Evolutionary conservation across 768 basidiomycete genomes (phyloP).

Genomic region (Boletus rubescentipes): DNA sequence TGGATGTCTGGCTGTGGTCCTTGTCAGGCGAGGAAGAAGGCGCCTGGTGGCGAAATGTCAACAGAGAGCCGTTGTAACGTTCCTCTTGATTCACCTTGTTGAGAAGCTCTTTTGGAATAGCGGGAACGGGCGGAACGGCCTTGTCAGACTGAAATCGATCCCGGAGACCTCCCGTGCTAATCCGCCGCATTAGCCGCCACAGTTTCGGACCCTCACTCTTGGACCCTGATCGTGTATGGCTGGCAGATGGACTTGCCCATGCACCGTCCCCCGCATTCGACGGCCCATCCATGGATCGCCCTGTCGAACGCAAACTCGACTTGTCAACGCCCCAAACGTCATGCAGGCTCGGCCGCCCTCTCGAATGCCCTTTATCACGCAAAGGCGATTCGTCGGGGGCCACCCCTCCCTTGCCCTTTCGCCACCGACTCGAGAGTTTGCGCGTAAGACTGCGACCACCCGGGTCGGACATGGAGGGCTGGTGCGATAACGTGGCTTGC

Average conservation of each 20-base stretch:
- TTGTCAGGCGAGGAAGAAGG: constrained; percentile 8
- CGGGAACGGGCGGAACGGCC: constrained; percentile 57
- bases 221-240: constrained; percentile 13
- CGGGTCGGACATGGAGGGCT: constrained; percentile 10
- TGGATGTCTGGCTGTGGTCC: not conserved
- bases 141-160: constrained; percentile 40
- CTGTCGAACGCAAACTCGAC: constrained; percentile 6
- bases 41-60: constrained; percentile 7
- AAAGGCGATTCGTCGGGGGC: constrained; percentile 28
- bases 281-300: constrained; percentile 21
- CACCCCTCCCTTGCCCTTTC: constrained; percentile 18
- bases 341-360: constrained; percentile 35
- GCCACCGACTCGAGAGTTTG: constrained; percentile 39
- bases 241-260: constrained; percentile 12
- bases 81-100: constrained; percentile 7
- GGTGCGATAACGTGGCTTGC: not conserved
- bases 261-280: constrained; percentile 7
- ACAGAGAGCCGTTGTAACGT: constrained; percentile 2
- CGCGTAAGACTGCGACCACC: constrained; percentile 30
- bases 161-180: constrained; percentile 62
- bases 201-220: constrained; percentile 43
- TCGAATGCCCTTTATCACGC: constrained; percentile 13
- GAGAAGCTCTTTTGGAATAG: constrained; percentile 48
- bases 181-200: constrained; percentile 70
- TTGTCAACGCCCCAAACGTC: constrained; percentile 21